phyloP scores from a whole-genome alignment of 371 early-diverging fungal species.

The Dichotomocladium elegans region DNA sequence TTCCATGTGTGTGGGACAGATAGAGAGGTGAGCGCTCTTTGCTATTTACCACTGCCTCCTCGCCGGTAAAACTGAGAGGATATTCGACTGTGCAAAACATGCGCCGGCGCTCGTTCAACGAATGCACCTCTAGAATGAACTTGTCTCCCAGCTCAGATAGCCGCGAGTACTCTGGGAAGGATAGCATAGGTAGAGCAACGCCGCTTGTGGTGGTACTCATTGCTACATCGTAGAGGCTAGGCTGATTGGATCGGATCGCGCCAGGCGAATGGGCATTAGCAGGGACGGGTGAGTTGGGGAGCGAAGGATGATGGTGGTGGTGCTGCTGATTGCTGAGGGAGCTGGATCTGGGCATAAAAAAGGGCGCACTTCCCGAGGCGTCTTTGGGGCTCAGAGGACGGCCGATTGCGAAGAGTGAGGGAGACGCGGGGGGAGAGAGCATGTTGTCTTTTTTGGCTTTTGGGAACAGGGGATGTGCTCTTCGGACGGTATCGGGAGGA shows the following conservation, averaged over 20 bases:
- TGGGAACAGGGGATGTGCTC: too few relatives aligned
- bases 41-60: constrained; percentile 30
- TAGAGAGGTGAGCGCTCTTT: too few relatives aligned
- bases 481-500: too few relatives aligned
- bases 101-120: constrained; percentile 8
- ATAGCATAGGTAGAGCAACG: neutral
- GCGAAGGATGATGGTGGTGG: neutral
- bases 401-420: constrained; percentile 6
- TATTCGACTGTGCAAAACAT: constrained; percentile 27
- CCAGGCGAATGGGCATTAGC: neutral
- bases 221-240: too few relatives aligned
- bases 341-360: constrained; percentile 7
- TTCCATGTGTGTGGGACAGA: neutral
- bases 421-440: constrained; percentile 12
- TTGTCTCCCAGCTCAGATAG: constrained; percentile 13
- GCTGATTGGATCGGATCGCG: too few relatives aligned
- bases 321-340: constrained; percentile 11
- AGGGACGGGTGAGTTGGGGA: neutral
- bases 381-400: neutral
- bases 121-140: constrained; percentile 12
- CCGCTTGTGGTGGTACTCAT: neutral
- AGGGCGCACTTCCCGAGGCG: neutral
- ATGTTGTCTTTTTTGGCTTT: neutral
- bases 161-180: constrained; percentile 11
- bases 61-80: constrained; percentile 25